These are phyloP conservation scores for Euphorbia tirucalli DNA, from an alignment of 345 rosid genomes.

Conservation along the genomic window DNA sequence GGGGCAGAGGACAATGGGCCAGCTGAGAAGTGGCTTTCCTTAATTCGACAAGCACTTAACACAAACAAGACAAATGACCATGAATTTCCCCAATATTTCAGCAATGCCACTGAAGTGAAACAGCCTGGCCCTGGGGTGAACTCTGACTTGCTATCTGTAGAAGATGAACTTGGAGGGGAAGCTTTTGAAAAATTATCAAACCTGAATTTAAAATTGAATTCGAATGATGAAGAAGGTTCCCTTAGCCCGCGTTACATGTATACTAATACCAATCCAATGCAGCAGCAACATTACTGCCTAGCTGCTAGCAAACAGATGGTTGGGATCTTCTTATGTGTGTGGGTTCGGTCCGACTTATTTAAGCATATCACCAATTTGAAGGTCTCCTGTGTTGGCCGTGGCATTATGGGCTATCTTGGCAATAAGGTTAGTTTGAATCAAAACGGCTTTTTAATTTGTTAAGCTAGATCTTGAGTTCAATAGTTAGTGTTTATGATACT, in stretches of 20 bases:
- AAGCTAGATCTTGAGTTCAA: too few species aligned
- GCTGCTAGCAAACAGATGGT: slow-evolving; percentile 97
- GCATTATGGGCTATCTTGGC: slow-evolving; percentile 95
- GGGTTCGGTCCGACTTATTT: slow-evolving; percentile 68
- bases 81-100: not conserved
- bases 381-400: slow-evolving; percentile 92
- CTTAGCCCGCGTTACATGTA: too few species aligned
- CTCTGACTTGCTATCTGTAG: slow-evolving; percentile 43
- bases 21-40: slow-evolving; percentile 27
- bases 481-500: too few species aligned
- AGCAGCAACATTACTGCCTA: slow-evolving; percentile 45
- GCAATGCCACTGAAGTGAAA: not conserved
- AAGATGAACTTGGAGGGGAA: slow-evolving; percentile 44
- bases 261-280: slow-evolving; percentile 28
- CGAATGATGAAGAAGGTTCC: slow-evolving; percentile 16
- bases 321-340: slow-evolving; percentile 80
- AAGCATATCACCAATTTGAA: slow-evolving; percentile 55
- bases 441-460: too few species aligned
- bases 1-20: slow-evolving; percentile 28
- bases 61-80: not conserved
- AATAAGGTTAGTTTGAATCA: slow-evolving; percentile 61
- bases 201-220: slow-evolving; percentile 10
- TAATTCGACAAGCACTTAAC: slow-evolving; percentile 31
- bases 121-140: slow-evolving; percentile 10
- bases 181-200: slow-evolving; percentile 29